These are phyloP conservation scores for Mortierella sp. DNA, from an alignment of 371 early-diverging fungal genomes.

Conservation along the genomic window DNA sequence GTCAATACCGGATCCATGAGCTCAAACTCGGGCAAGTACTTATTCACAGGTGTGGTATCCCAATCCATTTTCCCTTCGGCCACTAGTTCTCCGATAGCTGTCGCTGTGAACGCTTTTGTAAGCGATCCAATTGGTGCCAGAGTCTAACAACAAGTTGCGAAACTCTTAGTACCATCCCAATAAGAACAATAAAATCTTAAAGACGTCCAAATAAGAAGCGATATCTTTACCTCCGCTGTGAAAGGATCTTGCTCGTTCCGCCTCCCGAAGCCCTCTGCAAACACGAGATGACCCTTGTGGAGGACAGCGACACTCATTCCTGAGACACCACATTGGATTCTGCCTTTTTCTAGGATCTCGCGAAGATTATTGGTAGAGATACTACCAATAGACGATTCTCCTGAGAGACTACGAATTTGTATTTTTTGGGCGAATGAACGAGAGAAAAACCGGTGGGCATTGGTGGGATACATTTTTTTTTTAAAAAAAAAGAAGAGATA, in stretches of 20 bases:
- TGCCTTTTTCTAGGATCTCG: neutral
- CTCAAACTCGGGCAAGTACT: slow-evolving; percentile 15
- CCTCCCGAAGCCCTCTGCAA: neutral
- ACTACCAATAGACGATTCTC: neutral
- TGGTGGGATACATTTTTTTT: neutral
- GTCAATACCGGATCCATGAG: slow-evolving; percentile 15
- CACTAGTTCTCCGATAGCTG: slow-evolving; percentile 28
- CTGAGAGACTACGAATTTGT: neutral
- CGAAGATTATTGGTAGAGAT: neutral
- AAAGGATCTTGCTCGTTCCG: neutral
- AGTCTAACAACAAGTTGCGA: slow-evolving; percentile 3
- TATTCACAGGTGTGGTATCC: slow-evolving; percentile 16
- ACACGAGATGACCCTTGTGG: neutral
- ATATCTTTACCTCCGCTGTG: neutral
- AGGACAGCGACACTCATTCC: neutral
- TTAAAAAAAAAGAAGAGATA: too few relatives aligned
- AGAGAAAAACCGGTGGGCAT: neutral
- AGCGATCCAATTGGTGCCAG: slow-evolving; percentile 31
- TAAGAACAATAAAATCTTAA: neutral
- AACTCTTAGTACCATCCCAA: neutral
- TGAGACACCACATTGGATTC: neutral
- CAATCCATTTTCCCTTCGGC: slow-evolving; percentile 28
- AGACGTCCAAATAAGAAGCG: neutral
- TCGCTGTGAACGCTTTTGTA: slow-evolving; percentile 26
- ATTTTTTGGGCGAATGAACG: neutral